Conservation (phyloP, 2,329 filamentous ascomycete species). For the Penicillium sp. region DNA sequence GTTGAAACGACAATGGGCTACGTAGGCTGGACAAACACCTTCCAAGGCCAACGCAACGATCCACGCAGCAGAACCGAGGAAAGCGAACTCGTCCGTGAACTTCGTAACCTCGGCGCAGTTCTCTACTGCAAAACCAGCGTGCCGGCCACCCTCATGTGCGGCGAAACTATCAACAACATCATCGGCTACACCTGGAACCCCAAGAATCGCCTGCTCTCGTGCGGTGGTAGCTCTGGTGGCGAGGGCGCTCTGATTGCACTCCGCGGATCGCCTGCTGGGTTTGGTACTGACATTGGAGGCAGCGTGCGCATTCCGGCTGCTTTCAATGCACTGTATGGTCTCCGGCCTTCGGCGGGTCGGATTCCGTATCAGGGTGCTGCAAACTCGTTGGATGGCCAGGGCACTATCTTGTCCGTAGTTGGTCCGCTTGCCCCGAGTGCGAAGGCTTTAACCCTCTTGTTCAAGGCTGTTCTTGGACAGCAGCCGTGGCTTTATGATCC, state of each 20-base stretch:
- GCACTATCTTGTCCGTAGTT: conserved; percentile 60
- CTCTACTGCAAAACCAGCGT: conserved; percentile 57
- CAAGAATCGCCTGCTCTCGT: conserved; percentile 53
- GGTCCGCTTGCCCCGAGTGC: conserved; percentile 62
- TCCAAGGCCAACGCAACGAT: conserved; percentile 56
- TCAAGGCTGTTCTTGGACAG: conserved; percentile 56
- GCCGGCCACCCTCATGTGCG: conserved; percentile 57
- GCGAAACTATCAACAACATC: conserved; percentile 62
- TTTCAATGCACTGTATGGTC: conserved; percentile 58
- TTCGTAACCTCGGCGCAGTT: conserved; percentile 55
- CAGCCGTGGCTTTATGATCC: conserved; percentile 68
- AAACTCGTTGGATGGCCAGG: conserved; percentile 65
- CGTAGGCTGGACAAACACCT: conserved; percentile 63
- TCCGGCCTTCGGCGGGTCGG: conserved; percentile 55
- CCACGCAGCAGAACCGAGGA: conserved; percentile 52
- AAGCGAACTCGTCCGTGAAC: conserved; percentile 58
- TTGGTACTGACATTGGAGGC: conserved; percentile 60
- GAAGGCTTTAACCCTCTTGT: conserved; percentile 55
- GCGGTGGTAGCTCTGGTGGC: conserved; percentile 59
- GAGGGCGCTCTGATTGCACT: conserved; percentile 58
- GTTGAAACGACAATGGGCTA: conserved; percentile 62
- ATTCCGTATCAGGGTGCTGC: conserved; percentile 59
- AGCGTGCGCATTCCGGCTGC: conserved; percentile 60
- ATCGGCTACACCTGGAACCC: conserved; percentile 60
- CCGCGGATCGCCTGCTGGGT: conserved; percentile 54